Percentiles rank a stretch among this genome's conserved stretches.
Evolutionary conservation across 805 yeast species (phyloP).

Genomic region (Wickerhamiella parazyma): DNA sequence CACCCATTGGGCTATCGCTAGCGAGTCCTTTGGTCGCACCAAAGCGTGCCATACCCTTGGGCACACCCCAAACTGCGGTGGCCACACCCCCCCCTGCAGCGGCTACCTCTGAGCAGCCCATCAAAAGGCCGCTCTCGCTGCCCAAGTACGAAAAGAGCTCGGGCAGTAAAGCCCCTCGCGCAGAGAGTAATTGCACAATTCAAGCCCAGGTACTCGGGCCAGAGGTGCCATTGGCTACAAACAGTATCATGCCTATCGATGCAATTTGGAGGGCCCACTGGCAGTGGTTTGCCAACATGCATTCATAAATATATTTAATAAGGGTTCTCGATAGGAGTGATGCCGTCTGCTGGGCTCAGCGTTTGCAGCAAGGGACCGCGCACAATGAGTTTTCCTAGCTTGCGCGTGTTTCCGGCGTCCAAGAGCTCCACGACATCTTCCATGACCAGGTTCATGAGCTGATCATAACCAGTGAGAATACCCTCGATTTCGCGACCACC

Average conservation of each 20-base stretch:
- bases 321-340: slow-evolving; percentile 58
- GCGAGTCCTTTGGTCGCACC: too few species aligned
- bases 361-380: slow-evolving; percentile 72
- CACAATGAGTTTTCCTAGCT: slow-evolving; percentile 65
- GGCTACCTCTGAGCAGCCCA: too few species aligned
- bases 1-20: too few species aligned
- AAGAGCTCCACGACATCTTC: slow-evolving; percentile 45
- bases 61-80: too few species aligned
- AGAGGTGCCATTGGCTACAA: neutral
- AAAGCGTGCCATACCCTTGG: too few species aligned
- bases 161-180: too few species aligned
- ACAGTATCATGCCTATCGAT: neutral
- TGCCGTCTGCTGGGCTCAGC: slow-evolving; percentile 36
- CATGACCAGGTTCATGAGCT: slow-evolving; percentile 72
- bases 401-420: slow-evolving; percentile 37
- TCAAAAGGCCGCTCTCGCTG: too few species aligned
- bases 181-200: too few species aligned
- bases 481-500: slow-evolving; percentile 85
- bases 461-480: slow-evolving; percentile 79
- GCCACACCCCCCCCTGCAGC: too few species aligned
- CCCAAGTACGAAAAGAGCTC: neutral
- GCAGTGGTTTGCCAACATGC: slow-evolving; percentile 6
- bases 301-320: slow-evolving; percentile 25
- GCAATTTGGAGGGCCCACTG: slow-evolving; percentile 9
- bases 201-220: neutral